Base-by-base conservation (phyloP, 345 rosid species). In the Carallia brachiata region DNA sequence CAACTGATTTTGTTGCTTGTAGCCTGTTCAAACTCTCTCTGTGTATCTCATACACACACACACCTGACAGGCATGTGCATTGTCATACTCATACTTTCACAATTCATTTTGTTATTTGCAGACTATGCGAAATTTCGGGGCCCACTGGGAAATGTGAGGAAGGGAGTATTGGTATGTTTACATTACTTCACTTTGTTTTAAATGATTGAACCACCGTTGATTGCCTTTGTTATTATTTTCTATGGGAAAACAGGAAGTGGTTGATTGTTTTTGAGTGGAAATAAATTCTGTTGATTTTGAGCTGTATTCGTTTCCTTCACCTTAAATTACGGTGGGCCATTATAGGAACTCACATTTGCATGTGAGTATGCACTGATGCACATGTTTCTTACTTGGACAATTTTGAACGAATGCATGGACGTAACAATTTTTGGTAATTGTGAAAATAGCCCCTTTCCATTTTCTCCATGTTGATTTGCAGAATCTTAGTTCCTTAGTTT, bases 91-190 rank as follows among this genome's bases (percentile, higher is more conserved):
- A 27, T 56, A 12, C 50, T 44, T 12, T 10, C 4, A 2, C 61
- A 28, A n/a, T 15, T 65, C 60, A 18, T 76, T 71, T 66, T 39
- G n/a, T 13, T 67, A 4, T 66, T 71, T 84, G 75, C 89, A 95
- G 99, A 74, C 28, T 95, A 95, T 79, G 92, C 79, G 75, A 95
- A 92, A 79, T 78, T 81, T 76, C 80, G 97, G 62, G 99, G 99
- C 56, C 84, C 85, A 39, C 97, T 95, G 67, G 97, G 97, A 65
- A 92, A 95, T 83, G 96, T 95, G 57, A 85, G 99, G 80, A 95
- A 95, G 89, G 99, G 99, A 82, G 97, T 95, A 40, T 81, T 95
- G 97, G 99, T 95, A 88, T 15, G 70, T 52, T 47, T 30, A 32
- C 73, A 65, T 52, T 52, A 28, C 61, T 30, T 15, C 12, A 2